These are phyloP conservation scores for Pseudisothecium myosuroides DNA, from an alignment of 225 moss, liverwort and hornwort genomes.

Conservation along the genomic window DNA sequence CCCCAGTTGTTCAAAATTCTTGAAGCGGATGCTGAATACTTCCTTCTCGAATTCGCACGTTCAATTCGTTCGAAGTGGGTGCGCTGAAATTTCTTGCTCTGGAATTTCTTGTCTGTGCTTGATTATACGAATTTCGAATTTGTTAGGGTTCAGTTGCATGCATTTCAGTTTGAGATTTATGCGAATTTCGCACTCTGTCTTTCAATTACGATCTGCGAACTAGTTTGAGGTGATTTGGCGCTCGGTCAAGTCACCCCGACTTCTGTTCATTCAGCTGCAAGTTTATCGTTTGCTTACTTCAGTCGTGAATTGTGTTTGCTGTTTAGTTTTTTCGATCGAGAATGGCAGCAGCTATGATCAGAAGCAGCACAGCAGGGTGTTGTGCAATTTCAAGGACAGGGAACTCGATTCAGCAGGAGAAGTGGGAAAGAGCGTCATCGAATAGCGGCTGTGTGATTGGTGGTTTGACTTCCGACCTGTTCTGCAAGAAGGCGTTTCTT, in stretches of 20 bases:
- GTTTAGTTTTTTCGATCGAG: background rate
- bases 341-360: constrained; percentile 24
- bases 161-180: background rate
- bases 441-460: background rate
- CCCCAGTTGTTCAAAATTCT: background rate
- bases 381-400: constrained; percentile 13
- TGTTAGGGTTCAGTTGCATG: background rate
- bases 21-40: background rate
- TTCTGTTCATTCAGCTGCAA: background rate
- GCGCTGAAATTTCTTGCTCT: background rate
- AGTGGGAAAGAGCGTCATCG: constrained; percentile 5
- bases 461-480: constrained; percentile 14
- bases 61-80: background rate
- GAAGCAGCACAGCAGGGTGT: constrained; percentile 20
- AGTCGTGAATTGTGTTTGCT: background rate
- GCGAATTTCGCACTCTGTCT: background rate
- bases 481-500: background rate
- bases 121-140: background rate
- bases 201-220: background rate
- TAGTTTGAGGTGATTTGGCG: background rate
- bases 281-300: background rate
- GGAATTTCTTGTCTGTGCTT: background rate
- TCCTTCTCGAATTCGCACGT: background rate
- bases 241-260: background rate
- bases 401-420: constrained; percentile 5